Evolutionary conservation across 2,329 filamentous ascomycete genomes (phyloP).

Genomic region (Penicillium sp.): DNA sequence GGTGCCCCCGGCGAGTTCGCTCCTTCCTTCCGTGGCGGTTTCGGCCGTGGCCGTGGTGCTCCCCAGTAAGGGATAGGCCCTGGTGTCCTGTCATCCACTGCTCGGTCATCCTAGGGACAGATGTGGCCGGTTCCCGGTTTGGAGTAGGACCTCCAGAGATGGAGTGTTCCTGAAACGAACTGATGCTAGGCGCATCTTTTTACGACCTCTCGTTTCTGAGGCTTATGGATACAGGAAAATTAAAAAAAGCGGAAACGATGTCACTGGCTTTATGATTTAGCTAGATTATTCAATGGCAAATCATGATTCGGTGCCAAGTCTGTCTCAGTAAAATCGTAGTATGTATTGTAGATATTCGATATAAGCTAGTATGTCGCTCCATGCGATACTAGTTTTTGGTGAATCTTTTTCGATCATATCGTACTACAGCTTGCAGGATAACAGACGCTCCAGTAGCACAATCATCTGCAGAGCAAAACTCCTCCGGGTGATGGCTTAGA

Average conservation of each 20-base stretch:
- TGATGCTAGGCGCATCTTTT: slow-evolving; percentile 21
- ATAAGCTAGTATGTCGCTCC: not conserved
- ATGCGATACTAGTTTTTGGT: not conserved
- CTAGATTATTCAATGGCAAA: slow-evolving; percentile 33
- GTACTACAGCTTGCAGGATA: slow-evolving; percentile 36
- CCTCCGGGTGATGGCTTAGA: slow-evolving; percentile 63
- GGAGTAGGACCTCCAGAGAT: slow-evolving; percentile 27
- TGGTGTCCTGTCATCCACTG: slow-evolving; percentile 30
- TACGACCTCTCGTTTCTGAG: slow-evolving; percentile 17
- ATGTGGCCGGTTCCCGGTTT: slow-evolving; percentile 27
- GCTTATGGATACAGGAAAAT: slow-evolving; percentile 26
- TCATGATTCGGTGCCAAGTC: slow-evolving; percentile 26
- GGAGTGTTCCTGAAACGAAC: slow-evolving; percentile 25
- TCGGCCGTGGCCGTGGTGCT: slow-evolving; percentile 75
- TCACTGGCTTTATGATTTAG: slow-evolving; percentile 29
- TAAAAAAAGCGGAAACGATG: slow-evolving; percentile 28
- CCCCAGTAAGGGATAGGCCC: slow-evolving; percentile 54
- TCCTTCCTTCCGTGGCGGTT: slow-evolving; percentile 89
- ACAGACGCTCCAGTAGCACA: slow-evolving; percentile 56
- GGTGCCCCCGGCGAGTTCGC: slow-evolving; percentile 89
- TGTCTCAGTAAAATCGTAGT: slow-evolving; percentile 4
- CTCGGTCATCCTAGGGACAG: slow-evolving; percentile 35
- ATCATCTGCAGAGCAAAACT: slow-evolving; percentile 62
- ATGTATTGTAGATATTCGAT: not conserved
- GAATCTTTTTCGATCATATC: slow-evolving; percentile 45